These are phyloP conservation scores for Ustilago xerochloae DNA, from an alignment of 1,284 basidiomycete genomes.

Conservation along the genomic window DNA sequence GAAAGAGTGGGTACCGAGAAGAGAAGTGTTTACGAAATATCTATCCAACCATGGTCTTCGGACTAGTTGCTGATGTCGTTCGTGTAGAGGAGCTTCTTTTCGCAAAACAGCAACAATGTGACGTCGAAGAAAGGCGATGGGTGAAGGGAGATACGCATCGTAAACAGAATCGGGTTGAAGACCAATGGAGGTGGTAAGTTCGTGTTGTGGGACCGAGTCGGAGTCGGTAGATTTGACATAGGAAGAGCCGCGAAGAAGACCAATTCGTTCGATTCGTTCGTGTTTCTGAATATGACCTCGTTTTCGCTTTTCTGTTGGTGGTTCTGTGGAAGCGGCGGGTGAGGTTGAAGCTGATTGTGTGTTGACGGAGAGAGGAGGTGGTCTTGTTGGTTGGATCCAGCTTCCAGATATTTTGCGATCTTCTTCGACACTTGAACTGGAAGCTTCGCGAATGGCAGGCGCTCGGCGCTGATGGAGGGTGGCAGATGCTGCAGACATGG, in stretches of 20 bases:
- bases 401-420: constrained; percentile 44
- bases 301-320: constrained; percentile 11
- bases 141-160: constrained; percentile 51
- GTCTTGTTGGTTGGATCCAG: constrained; percentile 5
- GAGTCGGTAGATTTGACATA: constrained; percentile 34
- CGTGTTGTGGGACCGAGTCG: constrained; percentile 25
- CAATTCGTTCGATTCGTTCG: constrained; percentile 46
- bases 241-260: constrained; percentile 46
- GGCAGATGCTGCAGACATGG: constrained; percentile 18
- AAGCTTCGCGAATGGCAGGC: constrained; percentile 31
- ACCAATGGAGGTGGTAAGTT: constrained; percentile 54
- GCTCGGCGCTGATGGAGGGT: constrained; percentile 23
- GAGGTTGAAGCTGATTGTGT: not conserved
- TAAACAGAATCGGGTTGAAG: constrained; percentile 53
- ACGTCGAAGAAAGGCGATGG: constrained; percentile 46
- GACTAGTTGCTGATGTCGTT: constrained; percentile 45
- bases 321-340: not conserved
- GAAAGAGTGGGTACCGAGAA: constrained; percentile 85
- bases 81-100: constrained; percentile 45
- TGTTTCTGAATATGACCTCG: constrained; percentile 41
- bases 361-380: constrained; percentile 15
- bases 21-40: constrained; percentile 90
- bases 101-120: constrained; percentile 38
- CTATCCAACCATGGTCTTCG: constrained; percentile 76
- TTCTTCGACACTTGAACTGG: constrained; percentile 44